Percentiles rank a stretch among this genome's conserved stretches.
Conservation (phyloP, 306 rosid genomes). For the Acacia crassicarpa region DNA sequence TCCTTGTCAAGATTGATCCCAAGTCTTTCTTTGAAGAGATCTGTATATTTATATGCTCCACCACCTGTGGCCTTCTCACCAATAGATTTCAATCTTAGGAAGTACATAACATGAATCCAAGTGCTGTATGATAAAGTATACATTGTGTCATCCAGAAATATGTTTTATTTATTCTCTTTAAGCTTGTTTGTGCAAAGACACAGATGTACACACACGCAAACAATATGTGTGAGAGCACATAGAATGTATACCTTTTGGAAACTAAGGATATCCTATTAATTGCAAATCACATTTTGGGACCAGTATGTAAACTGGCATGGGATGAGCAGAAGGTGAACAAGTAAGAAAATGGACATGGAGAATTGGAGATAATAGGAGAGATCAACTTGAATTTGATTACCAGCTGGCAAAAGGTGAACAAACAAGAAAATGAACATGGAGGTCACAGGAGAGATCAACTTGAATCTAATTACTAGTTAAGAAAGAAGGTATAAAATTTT, state of each 20-base stretch:
- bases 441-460: background rate
- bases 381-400: constrained; percentile 8
- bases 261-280: constrained; percentile 22
- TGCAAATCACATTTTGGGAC: constrained; percentile 19
- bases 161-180: constrained; percentile 15
- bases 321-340: constrained; percentile 2
- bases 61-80: constrained; percentile 96
- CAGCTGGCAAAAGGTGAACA: background rate
- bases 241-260: background rate
- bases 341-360: constrained; percentile 12
- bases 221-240: background rate
- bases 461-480: background rate
- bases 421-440: constrained; percentile 16
- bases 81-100: constrained; percentile 39
- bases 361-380: background rate
- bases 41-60: constrained; percentile 78
- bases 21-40: constrained; percentile 77
- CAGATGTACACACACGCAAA: background rate
- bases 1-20: constrained; percentile 81
- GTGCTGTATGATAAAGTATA: constrained; percentile 29
- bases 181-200: background rate
- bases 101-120: constrained; percentile 31
- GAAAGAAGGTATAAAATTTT: constrained; percentile 14
- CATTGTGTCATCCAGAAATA: background rate
- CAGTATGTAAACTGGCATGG: constrained; percentile 7